Evolutionary conservation across 2,329 filamentous ascomycete genomes (phyloP), one percentile per base, ranked within the genome.

Genomic region (Penicillium psychrosexuale): DNA sequence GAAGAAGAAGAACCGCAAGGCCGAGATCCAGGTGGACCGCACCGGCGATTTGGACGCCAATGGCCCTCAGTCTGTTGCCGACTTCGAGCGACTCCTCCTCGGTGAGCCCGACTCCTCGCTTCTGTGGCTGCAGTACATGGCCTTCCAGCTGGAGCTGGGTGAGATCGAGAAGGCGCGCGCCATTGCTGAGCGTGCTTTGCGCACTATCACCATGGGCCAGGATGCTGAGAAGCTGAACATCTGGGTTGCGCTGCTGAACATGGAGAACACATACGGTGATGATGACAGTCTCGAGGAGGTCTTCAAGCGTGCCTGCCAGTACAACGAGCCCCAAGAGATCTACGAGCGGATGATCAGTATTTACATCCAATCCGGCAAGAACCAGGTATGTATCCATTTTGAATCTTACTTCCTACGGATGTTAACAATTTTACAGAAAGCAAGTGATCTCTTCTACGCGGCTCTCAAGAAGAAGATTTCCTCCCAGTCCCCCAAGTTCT

Each of bases 91-190:
- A 63, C 85, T 97, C 24, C 83, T 99, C 39, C 84, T 99, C 22
- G 90, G 91, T 53, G 89, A 96, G 70, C 91, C 94, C 2, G 91
- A 97, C 75, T 93, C 90, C n/a, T 95, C 93, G 0, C 81, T 88
- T 58, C 82, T 97, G 28, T 99, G 94, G 94, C 90, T 97, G 51
- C 84, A 90, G 62, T 99, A 99, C 77, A 97, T 99, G 91, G 91
- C 92, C n/a, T 96, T 96, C 82, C 91, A 97, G 75, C 87, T 97
- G 73, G 88, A 96, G 69, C 84, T 96, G 49, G 90, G 90, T 69
- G 94, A 99, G 75, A 81, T 95, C 19, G 85, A 87, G 58, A 94
- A 91, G 74, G 92, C 94, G 12, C 86, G 93, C 46, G 89, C 93
- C 61, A 88, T 97, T 56, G 92, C 91, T 2, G 89, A 97, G 75